Base-by-base conservation (phyloP, 2,329 filamentous ascomycete species). In the Aspergillus alliaceus region DNA sequence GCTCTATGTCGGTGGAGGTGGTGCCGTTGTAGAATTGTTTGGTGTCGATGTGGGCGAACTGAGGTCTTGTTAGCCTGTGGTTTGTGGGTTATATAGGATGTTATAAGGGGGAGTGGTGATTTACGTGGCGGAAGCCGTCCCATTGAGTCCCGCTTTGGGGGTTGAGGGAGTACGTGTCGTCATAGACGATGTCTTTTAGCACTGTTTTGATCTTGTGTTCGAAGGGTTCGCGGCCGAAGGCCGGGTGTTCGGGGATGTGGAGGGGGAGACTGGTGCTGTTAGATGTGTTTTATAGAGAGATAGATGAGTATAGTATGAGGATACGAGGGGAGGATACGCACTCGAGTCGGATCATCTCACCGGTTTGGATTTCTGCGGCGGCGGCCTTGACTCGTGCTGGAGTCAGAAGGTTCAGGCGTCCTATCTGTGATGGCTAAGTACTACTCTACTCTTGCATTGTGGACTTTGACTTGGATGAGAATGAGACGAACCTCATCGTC, bases 281-380 rank as follows among this genome's bases (percentile, higher is more conserved):
- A 4, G 44, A 39, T 6, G 0, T 29, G 47, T 29, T 4, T 48
- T 51, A 18, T 14, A 11, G 48, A 39, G 7, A 11, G 2, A 25
- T 3, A n/a, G n/a, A n/a, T n/a, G n/a, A n/a, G n/a, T n/a, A n/a
- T n/a, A n/a, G n/a, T n/a, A n/a, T n/a, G n/a, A n/a, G n/a, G 15
- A n/a, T n/a, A 20, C 7, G 18, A 22, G 20, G 20, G 24, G 22
- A 12, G 20, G 3, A 27, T 8, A 22, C 15, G 59, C 66, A 82
- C 79, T 86, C 81, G 31, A 85, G 73, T 11, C 81, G 77, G 2
- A 85, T 75, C 60, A 84, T 79, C 51, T 85, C 81, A 14, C 84
- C 84, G 3, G 80, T 82, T 46, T 71, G 72, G 57, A 86, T 84
- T 61, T 85, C 82, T 37, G 73, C 74, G 1, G 80, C 71, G 2